These are phyloP conservation scores for Podila clonocystis DNA, from an alignment of 192 early-diverging fungal genomes.

Conservation along the genomic window DNA sequence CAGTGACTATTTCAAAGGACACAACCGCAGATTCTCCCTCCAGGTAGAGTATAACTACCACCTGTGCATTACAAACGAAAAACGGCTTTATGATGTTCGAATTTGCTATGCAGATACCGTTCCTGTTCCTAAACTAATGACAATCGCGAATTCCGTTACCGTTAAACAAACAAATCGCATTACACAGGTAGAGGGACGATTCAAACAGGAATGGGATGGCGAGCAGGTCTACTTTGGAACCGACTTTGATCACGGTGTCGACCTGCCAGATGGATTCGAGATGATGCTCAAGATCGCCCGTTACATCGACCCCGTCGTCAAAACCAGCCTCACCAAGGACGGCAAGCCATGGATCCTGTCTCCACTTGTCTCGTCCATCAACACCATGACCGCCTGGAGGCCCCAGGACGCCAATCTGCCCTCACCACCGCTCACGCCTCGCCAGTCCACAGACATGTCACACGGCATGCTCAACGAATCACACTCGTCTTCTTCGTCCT, in stretches of 20 bases:
- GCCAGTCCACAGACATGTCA: conserved; percentile 19
- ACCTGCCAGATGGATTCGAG: conserved; percentile 39
- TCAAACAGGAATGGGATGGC: conserved; percentile 41
- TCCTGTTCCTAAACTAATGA: neutral
- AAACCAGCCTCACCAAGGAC: conserved; percentile 20
- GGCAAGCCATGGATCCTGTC: conserved; percentile 48
- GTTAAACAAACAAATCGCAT: neutral
- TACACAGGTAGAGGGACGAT: conserved; percentile 35
- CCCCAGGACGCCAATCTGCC: conserved; percentile 37
- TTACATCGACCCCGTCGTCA: conserved; percentile 51
- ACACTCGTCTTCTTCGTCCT: neutral
- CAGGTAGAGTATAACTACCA: conserved; percentile 26
- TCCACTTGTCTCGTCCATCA: conserved; percentile 51
- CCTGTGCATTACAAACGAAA: neutral
- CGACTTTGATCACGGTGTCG: conserved; percentile 39
- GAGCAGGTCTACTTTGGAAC: conserved; percentile 52
- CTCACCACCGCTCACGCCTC: conserved; percentile 26
- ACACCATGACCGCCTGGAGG: conserved; percentile 43
- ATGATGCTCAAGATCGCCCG: conserved; percentile 40
- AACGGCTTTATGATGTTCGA: neutral
- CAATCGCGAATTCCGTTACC: conserved; percentile 4
- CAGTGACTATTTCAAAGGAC: conserved; percentile 47
- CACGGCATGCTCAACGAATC: conserved; percentile 2
- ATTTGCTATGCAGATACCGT: too few relatives aligned
- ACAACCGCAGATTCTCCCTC: conserved; percentile 49